Conservation (phyloP, 345 rosid species). For the Eucalyptus viminalis region DNA sequence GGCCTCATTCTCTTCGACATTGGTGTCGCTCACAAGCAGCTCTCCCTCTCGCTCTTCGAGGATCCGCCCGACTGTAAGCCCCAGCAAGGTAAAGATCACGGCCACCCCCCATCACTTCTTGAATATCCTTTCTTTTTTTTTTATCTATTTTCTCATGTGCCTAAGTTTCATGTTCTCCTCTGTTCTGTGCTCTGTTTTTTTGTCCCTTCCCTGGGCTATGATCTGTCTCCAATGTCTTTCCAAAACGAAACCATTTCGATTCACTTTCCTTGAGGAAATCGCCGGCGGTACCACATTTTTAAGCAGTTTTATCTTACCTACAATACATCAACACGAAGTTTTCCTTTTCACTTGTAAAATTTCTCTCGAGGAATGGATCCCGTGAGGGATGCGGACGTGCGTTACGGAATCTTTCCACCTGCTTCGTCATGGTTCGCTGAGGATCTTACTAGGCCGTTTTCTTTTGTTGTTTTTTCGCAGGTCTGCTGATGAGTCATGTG, state of each 20-base stretch:
- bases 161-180: background rate
- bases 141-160: background rate
- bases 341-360: background rate
- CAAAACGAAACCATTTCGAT: background rate
- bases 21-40: constrained; percentile 76
- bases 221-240: background rate
- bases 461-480: constrained; percentile 8
- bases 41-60: constrained; percentile 80
- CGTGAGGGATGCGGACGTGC: background rate
- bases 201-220: background rate
- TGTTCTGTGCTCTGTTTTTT: background rate
- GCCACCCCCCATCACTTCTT: background rate
- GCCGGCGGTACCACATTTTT: background rate
- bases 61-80: constrained; percentile 69
- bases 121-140: background rate
- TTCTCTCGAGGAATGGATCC: background rate
- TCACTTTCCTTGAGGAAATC: background rate
- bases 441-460: background rate
- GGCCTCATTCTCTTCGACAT: constrained; percentile 89
- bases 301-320: background rate
- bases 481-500: constrained; percentile 25
- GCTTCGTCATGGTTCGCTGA: background rate
- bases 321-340: background rate
- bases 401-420: background rate
- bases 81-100: constrained; percentile 2